phyloP scores from a whole-genome alignment of 2,329 filamentous ascomycete genomes.

The Neonectria hederae region DNA sequence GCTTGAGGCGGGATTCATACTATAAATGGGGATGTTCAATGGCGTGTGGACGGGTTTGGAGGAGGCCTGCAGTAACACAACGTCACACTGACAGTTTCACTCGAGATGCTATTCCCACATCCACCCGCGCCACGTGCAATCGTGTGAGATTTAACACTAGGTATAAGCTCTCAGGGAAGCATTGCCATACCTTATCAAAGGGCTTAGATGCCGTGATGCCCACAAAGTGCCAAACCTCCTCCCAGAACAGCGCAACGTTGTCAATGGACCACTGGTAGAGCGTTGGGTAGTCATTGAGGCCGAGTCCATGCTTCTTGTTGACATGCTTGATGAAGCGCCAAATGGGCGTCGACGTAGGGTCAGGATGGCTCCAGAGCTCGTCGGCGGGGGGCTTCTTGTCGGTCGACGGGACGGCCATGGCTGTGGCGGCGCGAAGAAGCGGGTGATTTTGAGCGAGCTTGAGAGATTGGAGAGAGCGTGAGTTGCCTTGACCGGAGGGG shows the following conservation, averaged over 20 bases:
- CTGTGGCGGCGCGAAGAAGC: neutral
- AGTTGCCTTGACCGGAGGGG: neutral
- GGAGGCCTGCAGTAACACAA: neutral
- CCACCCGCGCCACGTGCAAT: neutral
- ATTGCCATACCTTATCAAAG: conserved; percentile 65
- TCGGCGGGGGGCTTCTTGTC: conserved; percentile 39
- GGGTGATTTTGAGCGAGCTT: conserved; percentile 5
- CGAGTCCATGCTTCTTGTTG: conserved; percentile 71
- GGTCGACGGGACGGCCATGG: conserved; percentile 41
- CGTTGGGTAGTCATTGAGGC: conserved; percentile 73
- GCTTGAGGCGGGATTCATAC: neutral
- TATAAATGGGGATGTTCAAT: neutral
- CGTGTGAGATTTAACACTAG: neutral
- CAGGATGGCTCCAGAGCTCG: conserved; percentile 77
- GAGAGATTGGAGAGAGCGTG: neutral
- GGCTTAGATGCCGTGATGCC: conserved; percentile 74
- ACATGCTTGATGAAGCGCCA: conserved; percentile 75
- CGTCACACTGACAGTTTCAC: conserved; percentile 13
- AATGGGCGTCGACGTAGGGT: conserved; percentile 75
- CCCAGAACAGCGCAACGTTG: conserved; percentile 82
- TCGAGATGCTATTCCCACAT: conserved; percentile 2
- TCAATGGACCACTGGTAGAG: conserved; percentile 88
- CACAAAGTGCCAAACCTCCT: conserved; percentile 83
- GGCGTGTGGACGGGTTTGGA: neutral
- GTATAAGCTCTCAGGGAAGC: neutral